Evolutionary conservation across 345 rosid species (phyloP).

Genomic region (Brassica juncea): DNA sequence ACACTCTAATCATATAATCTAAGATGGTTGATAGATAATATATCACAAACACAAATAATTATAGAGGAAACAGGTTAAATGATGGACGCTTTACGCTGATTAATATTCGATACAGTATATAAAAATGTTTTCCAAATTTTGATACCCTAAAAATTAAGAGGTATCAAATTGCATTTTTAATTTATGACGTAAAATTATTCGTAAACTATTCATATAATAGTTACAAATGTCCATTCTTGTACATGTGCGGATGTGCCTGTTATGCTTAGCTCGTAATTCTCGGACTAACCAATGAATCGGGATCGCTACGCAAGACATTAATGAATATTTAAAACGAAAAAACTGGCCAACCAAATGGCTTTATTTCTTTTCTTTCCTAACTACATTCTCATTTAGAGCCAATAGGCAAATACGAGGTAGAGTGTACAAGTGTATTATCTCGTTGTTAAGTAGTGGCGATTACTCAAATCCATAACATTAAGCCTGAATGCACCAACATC

Average conservation of each 20-base stretch:
- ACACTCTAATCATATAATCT: background rate
- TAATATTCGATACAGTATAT: too few species aligned
- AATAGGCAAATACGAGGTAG: constrained; percentile 10
- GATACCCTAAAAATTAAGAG: too few species aligned
- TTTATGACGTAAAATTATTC: background rate
- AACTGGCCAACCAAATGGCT: constrained; percentile 14
- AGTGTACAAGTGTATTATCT: constrained; percentile 19
- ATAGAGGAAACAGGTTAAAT: background rate
- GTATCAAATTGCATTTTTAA: background rate
- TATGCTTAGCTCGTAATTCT: background rate
- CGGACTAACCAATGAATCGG: background rate
- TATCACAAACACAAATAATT: background rate
- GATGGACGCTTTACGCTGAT: background rate
- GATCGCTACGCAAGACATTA: background rate
- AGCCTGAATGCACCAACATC: background rate
- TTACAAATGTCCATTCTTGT: background rate
- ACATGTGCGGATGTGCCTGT: background rate
- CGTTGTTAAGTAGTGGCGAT: constrained; percentile 25
- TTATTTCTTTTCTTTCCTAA: background rate
- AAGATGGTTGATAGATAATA: background rate
- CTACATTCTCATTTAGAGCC: background rate
- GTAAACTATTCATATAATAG: background rate
- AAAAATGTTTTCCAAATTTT: too few species aligned
- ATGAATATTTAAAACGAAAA: background rate
- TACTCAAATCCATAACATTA: constrained; percentile 32